Evolutionary conservation across 345 rosid species (phyloP).

Genomic region (Garcia nutans): DNA sequence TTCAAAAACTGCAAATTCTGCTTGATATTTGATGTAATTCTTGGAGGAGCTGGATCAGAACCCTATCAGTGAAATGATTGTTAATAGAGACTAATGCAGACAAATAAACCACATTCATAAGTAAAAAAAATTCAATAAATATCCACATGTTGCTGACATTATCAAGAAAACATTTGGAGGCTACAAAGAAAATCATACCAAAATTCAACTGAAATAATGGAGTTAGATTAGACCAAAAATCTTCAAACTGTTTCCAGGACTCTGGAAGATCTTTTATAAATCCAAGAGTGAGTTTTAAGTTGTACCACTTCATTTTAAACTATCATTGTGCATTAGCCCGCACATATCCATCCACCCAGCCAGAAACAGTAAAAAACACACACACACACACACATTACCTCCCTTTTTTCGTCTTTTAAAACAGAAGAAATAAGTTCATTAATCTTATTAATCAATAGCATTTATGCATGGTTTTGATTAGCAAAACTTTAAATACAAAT

Average conservation of each 20-base stretch:
- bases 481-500: too few relatives aligned
- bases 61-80: conserved; percentile 40
- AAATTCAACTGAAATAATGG: not conserved
- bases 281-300: too few relatives aligned
- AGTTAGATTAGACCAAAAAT: not conserved
- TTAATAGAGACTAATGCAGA: conserved; percentile 9
- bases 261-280: too few relatives aligned
- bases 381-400: too few relatives aligned
- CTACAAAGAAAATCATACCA: not conserved
- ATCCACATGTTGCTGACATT: not conserved
- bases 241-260: not conserved
- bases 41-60: conserved; percentile 63
- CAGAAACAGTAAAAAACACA: too few relatives aligned
- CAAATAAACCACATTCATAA: not conserved
- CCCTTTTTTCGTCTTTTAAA: too few relatives aligned
- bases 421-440: too few relatives aligned
- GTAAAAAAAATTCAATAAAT: not conserved
- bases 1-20: conserved; percentile 76
- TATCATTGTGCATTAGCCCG: too few relatives aligned
- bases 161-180: not conserved
- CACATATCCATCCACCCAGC: too few relatives aligned
- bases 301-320: not conserved
- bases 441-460: too few relatives aligned
- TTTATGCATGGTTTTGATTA: too few relatives aligned
- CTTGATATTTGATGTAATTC: conserved; percentile 91